Base-by-base conservation (phyloP, 768 basidiomycete genomes). In the Termitomyces sp. region DNA sequence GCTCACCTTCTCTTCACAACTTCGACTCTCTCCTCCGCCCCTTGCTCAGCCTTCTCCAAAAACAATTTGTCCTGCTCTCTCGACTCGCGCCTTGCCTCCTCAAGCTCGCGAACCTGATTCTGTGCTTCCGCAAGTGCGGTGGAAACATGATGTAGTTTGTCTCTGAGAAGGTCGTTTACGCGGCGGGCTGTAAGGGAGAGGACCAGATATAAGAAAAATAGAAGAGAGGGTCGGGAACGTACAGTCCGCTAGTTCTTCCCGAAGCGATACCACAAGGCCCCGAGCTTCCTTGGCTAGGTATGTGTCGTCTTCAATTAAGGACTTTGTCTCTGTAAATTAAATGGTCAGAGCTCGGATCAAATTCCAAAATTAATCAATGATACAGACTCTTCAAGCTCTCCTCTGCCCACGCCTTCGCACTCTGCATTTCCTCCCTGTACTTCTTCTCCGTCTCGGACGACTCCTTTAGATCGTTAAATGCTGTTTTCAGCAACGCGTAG, bases 81-180 rank as follows among this genome's bases (percentile, higher is more conserved):
- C 14, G 60, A 48, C 2, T 58, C 61, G 0, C 63, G 56, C 52
- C 73, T 72, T 48, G 69, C 70, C 2, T 55, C 57, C 58, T 76
- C 76, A 0, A 77, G 64, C n/a, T 75, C 75, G 12, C 63, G 65
- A 19, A 75, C 60, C 5, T 69, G 68, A 6, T 56, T 63, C 50
- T 68, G 69, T 1, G 70, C 47, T 17, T 74, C 72, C 1, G 70
- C 71, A 0, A 76, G 60, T 44, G 71, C 68, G 8, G 68, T 63
- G 1, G 71, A 66, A 17, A 71, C 63, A 47, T 70, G 59, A 45
- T 73, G 68, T 0, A 75, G 64, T 54, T 76, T 76, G 54, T 74
- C 71, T 23, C 75, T 69, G 1, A 76, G 64, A 4, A 78, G 62
- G 42, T 76, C 75, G 3, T 66, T 71, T 5, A 75, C 73, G 43